Evolutionary conservation across 2,329 filamentous ascomycete genomes (phyloP).

Genomic region (Peltaster fructicola): DNA sequence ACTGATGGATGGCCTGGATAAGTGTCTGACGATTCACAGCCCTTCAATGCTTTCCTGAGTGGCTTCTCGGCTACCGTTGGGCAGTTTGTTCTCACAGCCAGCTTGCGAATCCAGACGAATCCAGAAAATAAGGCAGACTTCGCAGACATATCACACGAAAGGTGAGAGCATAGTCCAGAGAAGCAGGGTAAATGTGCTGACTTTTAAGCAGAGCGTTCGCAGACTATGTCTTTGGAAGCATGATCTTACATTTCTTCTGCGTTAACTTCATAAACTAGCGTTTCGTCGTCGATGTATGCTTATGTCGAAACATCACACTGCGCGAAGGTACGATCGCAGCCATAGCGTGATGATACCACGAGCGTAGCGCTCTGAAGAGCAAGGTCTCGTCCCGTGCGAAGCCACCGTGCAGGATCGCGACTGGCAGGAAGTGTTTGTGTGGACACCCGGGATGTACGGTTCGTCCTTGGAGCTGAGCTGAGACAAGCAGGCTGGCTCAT

Average conservation of each 20-base stretch:
- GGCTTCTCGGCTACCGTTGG: slow-evolving; percentile 90
- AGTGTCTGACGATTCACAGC: slow-evolving; percentile 33
- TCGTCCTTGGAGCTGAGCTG: too few species aligned
- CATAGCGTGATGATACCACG: too few species aligned
- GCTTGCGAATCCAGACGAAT: slow-evolving; percentile 81
- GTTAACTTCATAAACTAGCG: slow-evolving; percentile 96
- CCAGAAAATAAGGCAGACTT: slow-evolving; percentile 65
- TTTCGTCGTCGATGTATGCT: too few species aligned
- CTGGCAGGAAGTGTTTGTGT: too few species aligned
- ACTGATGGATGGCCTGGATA: not conserved
- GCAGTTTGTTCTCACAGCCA: slow-evolving; percentile 90
- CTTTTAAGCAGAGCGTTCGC: slow-evolving; percentile 58
- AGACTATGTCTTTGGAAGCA: slow-evolving; percentile 84
- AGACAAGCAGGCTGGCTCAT: too few species aligned
- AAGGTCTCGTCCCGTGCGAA: too few species aligned
- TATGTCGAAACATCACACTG: too few species aligned
- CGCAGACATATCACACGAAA: slow-evolving; percentile 58
- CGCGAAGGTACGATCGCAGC: too few species aligned
- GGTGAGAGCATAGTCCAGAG: slow-evolving; percentile 31
- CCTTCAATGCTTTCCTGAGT: slow-evolving; percentile 95
- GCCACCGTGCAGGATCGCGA: too few species aligned
- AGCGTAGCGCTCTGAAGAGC: too few species aligned
- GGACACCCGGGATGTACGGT: too few species aligned
- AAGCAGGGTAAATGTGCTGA: slow-evolving; percentile 1
- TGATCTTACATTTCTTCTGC: slow-evolving; percentile 97